These are phyloP conservation scores for Aspergillus nomiae DNA, from an alignment of 2,329 filamentous ascomycete genomes.

Conservation along the genomic window DNA sequence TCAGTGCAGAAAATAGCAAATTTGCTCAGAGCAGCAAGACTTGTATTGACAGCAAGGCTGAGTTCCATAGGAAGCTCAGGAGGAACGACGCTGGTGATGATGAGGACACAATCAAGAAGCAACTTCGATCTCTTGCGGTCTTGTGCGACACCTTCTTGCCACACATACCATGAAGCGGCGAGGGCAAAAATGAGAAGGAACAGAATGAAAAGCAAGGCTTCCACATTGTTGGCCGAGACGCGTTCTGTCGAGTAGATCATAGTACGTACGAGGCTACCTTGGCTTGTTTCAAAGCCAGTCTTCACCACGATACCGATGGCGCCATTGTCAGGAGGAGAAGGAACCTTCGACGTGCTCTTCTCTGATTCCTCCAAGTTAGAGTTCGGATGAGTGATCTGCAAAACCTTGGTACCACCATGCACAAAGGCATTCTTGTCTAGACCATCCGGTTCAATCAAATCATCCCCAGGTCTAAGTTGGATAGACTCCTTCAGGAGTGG, in stretches of 20 bases:
- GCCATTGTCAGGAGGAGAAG: slow-evolving; percentile 85
- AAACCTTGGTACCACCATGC: slow-evolving; percentile 94
- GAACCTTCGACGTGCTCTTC: slow-evolving; percentile 73
- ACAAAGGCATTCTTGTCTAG: slow-evolving; percentile 96
- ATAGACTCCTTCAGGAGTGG: slow-evolving; percentile 95
- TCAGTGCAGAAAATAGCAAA: slow-evolving; percentile 98
- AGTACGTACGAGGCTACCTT: slow-evolving; percentile 93
- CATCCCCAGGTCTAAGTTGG: slow-evolving; percentile 82
- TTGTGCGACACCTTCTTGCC: slow-evolving; percentile 91
- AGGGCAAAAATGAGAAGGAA: slow-evolving; percentile 96
- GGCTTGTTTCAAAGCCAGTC: slow-evolving; percentile 97
- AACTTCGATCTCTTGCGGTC: slow-evolving; percentile 98
- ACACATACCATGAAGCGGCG: slow-evolving; percentile 98
- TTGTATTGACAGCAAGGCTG: slow-evolving; percentile 95
- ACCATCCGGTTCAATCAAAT: slow-evolving; percentile 79
- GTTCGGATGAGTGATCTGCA: slow-evolving; percentile 89
- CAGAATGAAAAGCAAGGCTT: slow-evolving; percentile 95
- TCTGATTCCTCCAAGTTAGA: slow-evolving; percentile 65
- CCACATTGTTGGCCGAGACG: slow-evolving; percentile 96
- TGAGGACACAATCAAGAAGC: slow-evolving; percentile 93
- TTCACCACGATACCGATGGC: slow-evolving; percentile 93
- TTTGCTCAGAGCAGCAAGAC: slow-evolving; percentile 88
- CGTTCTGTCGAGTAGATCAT: slow-evolving; percentile 99
- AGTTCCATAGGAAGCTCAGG: slow-evolving; percentile 98
- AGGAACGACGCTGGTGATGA: slow-evolving; percentile 97